phyloP scores from a whole-genome alignment of 345 rosid species.

The Mangifera indica region DNA sequence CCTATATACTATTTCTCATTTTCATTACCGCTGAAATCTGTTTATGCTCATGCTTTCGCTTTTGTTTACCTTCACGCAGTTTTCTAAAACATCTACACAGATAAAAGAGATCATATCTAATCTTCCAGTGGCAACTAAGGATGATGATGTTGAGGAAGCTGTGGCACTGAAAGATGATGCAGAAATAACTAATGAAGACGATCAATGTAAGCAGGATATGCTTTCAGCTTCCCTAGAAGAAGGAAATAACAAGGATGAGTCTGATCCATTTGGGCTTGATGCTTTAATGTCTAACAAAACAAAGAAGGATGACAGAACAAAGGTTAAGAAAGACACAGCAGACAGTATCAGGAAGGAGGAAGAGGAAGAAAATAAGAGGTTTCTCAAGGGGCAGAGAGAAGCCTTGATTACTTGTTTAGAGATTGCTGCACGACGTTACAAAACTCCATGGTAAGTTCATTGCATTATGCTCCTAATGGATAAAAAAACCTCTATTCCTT shows the following conservation, averaged over 20 bases:
- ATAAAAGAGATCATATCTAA: constrained; percentile 64
- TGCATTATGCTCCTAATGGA: not conserved
- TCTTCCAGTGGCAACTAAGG: constrained; percentile 73
- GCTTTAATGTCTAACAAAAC: constrained; percentile 53
- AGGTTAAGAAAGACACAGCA: constrained; percentile 50
- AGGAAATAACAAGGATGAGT: constrained; percentile 45
- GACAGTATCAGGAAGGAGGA: constrained; percentile 44
- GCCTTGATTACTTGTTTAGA: constrained; percentile 83
- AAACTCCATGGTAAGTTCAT: constrained; percentile 63
- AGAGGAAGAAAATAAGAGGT: constrained; percentile 58
- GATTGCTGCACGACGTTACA: constrained; percentile 89
- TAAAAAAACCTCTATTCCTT: not conserved
- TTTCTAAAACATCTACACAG: constrained; percentile 69
- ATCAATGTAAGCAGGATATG: constrained; percentile 26
- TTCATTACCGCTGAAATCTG: not conserved
- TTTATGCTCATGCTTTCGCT: not conserved
- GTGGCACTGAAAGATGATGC: constrained; percentile 53
- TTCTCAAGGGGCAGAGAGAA: constrained; percentile 74
- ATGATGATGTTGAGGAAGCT: constrained; percentile 79
- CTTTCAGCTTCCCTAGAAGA: constrained; percentile 32
- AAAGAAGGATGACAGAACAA: constrained; percentile 59
- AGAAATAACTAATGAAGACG: constrained; percentile 32
- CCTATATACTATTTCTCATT: not conserved
- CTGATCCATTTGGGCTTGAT: constrained; percentile 95
- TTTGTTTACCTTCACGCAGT: constrained; percentile 36